A percentile compares a stretch with the other conserved stretches of the same genome.
These are phyloP conservation scores for Trichosporon sp. DNA, from an alignment of 1,284 basidiomycete species.

Conservation along the genomic window DNA sequence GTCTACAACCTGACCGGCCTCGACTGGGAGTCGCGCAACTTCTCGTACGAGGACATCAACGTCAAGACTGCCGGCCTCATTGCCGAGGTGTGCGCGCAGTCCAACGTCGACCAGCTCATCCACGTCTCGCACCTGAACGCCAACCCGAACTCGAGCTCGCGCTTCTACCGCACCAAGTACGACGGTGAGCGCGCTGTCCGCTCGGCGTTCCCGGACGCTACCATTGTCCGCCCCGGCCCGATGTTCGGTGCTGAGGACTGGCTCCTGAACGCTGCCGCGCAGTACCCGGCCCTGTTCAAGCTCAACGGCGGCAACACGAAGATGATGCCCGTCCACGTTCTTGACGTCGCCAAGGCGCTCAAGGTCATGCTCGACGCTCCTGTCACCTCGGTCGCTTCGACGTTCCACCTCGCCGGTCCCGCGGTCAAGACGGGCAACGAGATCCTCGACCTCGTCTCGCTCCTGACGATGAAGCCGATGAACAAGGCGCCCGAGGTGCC, in stretches of 20 bases:
- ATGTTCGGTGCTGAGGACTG: slow-evolving; percentile 96
- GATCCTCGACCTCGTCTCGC: slow-evolving; percentile 73
- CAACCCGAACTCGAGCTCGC: slow-evolving; percentile 68
- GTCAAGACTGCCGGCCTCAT: slow-evolving; percentile 62
- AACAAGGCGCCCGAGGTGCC: slow-evolving; percentile 69
- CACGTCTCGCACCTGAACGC: slow-evolving; percentile 97
- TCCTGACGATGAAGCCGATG: slow-evolving; percentile 70
- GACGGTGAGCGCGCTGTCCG: slow-evolving; percentile 85
- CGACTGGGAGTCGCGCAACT: slow-evolving; percentile 92
- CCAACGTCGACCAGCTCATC: slow-evolving; percentile 78
- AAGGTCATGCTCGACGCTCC: slow-evolving; percentile 67
- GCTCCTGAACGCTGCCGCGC: slow-evolving; percentile 84
- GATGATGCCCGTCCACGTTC: slow-evolving; percentile 85
- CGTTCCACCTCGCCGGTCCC: slow-evolving; percentile 82
- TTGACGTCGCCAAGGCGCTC: slow-evolving; percentile 91
- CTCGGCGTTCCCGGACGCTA: slow-evolving; percentile 78
- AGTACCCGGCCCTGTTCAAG: slow-evolving; percentile 91
- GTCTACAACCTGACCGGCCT: slow-evolving; percentile 92
- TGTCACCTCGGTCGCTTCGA: slow-evolving; percentile 60
- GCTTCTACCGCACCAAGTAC: slow-evolving; percentile 84
- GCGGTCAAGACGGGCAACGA: slow-evolving; percentile 80
- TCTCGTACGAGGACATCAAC: slow-evolving; percentile 62
- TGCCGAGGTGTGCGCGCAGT: slow-evolving; percentile 71
- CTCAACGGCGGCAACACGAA: slow-evolving; percentile 82
- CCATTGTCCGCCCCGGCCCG: slow-evolving; percentile 77